Evolutionary conservation across 2,329 filamentous ascomycete species (phyloP), one percentile per base, ranked within the genome.

Genomic region (Colletotrichum liaoningense): DNA sequence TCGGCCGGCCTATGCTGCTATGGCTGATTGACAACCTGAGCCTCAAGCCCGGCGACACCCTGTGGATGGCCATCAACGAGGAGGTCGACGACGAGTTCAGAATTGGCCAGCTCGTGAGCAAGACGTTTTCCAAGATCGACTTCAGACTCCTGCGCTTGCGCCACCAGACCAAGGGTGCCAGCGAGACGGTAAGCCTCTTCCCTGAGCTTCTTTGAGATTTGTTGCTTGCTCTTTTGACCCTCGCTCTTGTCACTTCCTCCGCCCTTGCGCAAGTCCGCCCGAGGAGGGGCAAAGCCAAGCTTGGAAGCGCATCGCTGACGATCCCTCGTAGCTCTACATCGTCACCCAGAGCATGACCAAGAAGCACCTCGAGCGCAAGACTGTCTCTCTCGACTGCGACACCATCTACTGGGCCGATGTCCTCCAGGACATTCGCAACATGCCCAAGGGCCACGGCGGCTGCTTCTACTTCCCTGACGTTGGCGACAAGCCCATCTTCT

Each of bases 381-480:
- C 78, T 5, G 76, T 80, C 22, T 80, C 79, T 11, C 77, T 80
- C 55, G 79, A 80, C 69, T 80, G 79, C 74, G 79, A 81, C n/a
- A 81, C 79, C 52, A 79, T 81, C 69, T 80, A 80, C 76, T 81
- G 78, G 79, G 77, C 75, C 52, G 79, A 81, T 49, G 75, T 81
- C 35, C 77, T 81, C 4, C 71, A 76, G 52, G 64, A 78, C 14
- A 75, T 77, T 35, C 77, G 79, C 30, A 70, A 76, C 63, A 78
- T 80, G 77, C 77, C 78, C 16, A 28, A 72, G 24, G 73, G 73
- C 56, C 75, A 79, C 60, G 78, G 78, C 56, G 78, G 75, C 26
- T 78, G 76, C 70, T 75, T 79, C 72, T 78, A 78, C 71, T 79
- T 81, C 63, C 74, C 75, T 22, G 76, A 81, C 65, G 74, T 78